Conservation (phyloP, 139 green algal species). For the Chlorella sp. region DNA sequence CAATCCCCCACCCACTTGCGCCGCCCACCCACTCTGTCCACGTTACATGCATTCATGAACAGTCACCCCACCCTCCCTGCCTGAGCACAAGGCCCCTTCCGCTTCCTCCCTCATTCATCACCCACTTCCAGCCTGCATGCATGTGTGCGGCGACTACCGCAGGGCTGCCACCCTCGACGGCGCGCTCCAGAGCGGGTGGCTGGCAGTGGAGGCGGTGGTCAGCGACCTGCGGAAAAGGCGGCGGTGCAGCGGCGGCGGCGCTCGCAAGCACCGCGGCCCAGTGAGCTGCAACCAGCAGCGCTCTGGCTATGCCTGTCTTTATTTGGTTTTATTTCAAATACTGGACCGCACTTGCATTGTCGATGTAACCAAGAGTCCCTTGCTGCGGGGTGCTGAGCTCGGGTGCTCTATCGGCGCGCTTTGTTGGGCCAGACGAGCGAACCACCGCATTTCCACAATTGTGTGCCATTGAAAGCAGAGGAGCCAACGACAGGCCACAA, state of each 20-base stretch:
- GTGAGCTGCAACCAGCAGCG: neutral
- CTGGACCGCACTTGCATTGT: too few relatives aligned
- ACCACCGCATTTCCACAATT: too few relatives aligned
- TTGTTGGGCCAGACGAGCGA: neutral
- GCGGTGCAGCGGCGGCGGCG: neutral
- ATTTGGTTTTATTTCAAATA: neutral
- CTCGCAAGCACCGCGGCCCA: neutral
- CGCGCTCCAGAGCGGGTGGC: conserved; percentile 75
- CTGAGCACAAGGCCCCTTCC: conserved; percentile 75
- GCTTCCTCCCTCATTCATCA: conserved; percentile 64
- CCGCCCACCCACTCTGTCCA: too few relatives aligned
- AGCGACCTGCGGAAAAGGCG: neutral
- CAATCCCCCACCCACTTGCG: too few relatives aligned
- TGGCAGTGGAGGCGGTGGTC: conserved; percentile 84
- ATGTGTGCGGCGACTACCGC: conserved; percentile 91
- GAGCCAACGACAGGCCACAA: too few relatives aligned
- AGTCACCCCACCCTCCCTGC: too few relatives aligned
- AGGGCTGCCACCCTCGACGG: conserved; percentile 92
- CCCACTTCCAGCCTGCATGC: conserved; percentile 75
- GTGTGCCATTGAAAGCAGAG: too few relatives aligned
- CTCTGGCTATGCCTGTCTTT: neutral
- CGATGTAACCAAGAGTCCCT: too few relatives aligned
- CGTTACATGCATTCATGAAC: too few relatives aligned
- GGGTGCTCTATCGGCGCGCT: neutral
- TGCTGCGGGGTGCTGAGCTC: too few relatives aligned